Conservation (phyloP, 768 basidiomycete genomes). For the Dacryopinax spathularia region DNA sequence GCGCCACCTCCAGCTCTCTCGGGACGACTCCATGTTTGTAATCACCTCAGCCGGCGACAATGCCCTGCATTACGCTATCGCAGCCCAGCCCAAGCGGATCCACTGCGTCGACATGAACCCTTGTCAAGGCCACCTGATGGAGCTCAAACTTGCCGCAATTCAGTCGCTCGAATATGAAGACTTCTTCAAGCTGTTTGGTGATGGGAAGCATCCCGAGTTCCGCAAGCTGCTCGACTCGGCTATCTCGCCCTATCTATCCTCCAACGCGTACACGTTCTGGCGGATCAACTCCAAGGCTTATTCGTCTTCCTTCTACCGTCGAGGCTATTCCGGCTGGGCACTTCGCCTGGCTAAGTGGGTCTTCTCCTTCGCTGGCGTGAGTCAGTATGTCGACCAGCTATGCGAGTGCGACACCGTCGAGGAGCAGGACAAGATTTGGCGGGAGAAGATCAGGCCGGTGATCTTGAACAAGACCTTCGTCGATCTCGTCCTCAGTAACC, state of each 20-base stretch:
- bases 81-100: conserved; percentile 44
- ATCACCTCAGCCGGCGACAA: conserved; percentile 74
- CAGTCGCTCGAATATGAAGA: conserved; percentile 42
- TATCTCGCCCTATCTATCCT: conserved; percentile 54
- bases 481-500: conserved; percentile 34
- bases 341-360: conserved; percentile 45
- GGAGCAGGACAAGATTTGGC: conserved; percentile 53
- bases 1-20: conserved; percentile 41
- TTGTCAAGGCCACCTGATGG: conserved; percentile 60
- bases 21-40: conserved; percentile 51
- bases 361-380: conserved; percentile 47
- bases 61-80: conserved; percentile 62
- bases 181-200: conserved; percentile 54
- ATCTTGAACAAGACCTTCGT: conserved; percentile 45
- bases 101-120: conserved; percentile 68
- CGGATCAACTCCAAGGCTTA: conserved; percentile 38
- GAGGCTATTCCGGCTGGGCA: conserved; percentile 55
- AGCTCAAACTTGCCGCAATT: conserved; percentile 60
- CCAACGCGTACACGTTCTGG: conserved; percentile 67
- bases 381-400: conserved; percentile 39
- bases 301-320: conserved; percentile 45
- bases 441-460: conserved; percentile 42
- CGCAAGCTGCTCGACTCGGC: conserved; percentile 43
- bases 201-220: conserved; percentile 47
- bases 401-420: conserved; percentile 39